phyloP scores from a whole-genome alignment of 2,329 filamentous ascomycete genomes.

The Sporothrix pseudoabietina region DNA sequence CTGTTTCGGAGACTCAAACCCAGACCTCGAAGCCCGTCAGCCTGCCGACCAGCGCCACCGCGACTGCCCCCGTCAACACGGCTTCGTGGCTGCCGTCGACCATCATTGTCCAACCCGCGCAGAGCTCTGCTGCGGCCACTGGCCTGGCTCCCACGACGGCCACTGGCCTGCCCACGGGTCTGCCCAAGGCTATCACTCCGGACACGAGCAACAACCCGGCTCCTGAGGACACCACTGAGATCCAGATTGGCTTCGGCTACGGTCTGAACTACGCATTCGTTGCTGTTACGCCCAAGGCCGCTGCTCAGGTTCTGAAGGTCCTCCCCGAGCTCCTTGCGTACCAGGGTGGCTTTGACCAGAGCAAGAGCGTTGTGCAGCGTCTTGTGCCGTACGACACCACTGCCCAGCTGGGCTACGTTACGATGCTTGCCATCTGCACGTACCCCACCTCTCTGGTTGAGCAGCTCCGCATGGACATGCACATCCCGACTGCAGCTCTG shows the following conservation, averaged over 20 bases:
- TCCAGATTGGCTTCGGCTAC: conserved; percentile 83
- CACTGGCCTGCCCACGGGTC: conserved; percentile 62
- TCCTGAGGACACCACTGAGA: conserved; percentile 67
- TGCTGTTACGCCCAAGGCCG: conserved; percentile 67
- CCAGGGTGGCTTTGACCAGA: conserved; percentile 57
- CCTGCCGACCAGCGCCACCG: background rate
- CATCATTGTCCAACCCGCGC: conserved; percentile 58
- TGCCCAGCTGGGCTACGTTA: conserved; percentile 71
- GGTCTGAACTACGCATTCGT: conserved; percentile 85
- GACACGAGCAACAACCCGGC: conserved; percentile 54
- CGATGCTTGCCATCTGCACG: conserved; percentile 69
- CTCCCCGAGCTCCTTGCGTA: conserved; percentile 71
- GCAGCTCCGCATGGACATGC: conserved; percentile 67
- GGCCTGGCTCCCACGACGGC: conserved; percentile 48
- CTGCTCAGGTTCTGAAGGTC: conserved; percentile 80
- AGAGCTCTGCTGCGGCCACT: conserved; percentile 45
- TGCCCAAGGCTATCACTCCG: conserved; percentile 77
- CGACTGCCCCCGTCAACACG: conserved; percentile 20
- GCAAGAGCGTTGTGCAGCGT: conserved; percentile 65
- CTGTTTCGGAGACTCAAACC: conserved; percentile 13
- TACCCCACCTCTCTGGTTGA: conserved; percentile 72
- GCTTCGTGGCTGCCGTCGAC: conserved; percentile 59
- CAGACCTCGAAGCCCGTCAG: conserved; percentile 7
- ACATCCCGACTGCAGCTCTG: conserved; percentile 69
- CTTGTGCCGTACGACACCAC: conserved; percentile 78